Conservation (phyloP, 305 asterid genomes). For the Fraxinus angustifolia region DNA sequence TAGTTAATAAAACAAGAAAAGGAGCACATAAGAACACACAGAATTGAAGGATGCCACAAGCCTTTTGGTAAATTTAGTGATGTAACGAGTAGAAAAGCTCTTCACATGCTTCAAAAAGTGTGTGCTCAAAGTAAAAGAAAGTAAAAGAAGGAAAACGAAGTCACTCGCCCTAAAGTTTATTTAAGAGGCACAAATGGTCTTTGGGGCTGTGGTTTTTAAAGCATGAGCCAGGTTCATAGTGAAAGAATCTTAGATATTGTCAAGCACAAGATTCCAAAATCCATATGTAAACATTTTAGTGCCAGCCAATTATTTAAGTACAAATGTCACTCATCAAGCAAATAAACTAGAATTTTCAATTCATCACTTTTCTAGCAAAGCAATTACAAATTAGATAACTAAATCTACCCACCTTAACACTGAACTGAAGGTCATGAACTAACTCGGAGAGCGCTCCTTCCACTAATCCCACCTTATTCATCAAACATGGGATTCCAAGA, state of each 20-base stretch:
- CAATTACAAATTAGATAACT: conserved; percentile 13
- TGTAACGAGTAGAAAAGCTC: neutral
- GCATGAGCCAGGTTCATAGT: conserved; percentile 10
- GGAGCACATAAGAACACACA: neutral
- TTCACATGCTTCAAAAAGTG: neutral
- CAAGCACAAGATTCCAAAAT: neutral
- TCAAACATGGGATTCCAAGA: conserved; percentile 45
- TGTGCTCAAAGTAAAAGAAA: neutral
- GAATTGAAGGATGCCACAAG: neutral
- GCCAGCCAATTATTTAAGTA: conserved; percentile 5
- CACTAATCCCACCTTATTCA: conserved; percentile 58
- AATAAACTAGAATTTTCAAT: conserved; percentile 1
- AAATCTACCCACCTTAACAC: conserved; percentile 49
- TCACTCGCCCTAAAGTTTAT: neutral
- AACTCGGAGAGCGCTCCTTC: conserved; percentile 69
- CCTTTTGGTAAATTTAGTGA: neutral
- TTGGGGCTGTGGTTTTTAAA: conserved; percentile 12
- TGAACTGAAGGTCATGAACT: conserved; percentile 50
- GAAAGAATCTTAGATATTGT: neutral
- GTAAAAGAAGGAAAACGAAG: conserved; percentile 6
- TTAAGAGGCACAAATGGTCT: conserved; percentile 14
- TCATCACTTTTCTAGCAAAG: neutral
- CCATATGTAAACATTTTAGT: conserved; percentile 3
- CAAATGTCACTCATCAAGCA: conserved; percentile 8
- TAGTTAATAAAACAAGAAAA: neutral